A percentile compares a stretch with the other conserved stretches of the same genome.
Conservation (phyloP, 2,329 filamentous ascomycete species). For the Endocalyx cinctus region DNA sequence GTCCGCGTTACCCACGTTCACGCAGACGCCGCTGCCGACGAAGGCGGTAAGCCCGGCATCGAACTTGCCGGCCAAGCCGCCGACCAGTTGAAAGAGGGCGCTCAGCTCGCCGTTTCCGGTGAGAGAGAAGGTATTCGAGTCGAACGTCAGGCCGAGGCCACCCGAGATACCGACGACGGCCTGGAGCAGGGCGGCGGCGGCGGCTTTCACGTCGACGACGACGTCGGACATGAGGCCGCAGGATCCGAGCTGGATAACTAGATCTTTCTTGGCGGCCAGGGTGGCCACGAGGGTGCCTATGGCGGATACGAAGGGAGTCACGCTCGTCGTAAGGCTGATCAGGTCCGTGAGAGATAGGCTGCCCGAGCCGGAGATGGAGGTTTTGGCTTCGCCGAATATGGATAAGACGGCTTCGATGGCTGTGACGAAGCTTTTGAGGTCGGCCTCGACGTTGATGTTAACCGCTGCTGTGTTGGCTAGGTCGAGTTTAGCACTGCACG, state of each 20-base stretch:
- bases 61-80: constrained; percentile 21
- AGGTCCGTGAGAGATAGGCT: constrained; percentile 4
- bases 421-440: constrained; percentile 1
- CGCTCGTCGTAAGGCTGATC: constrained; percentile 2
- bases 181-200: constrained; percentile 3
- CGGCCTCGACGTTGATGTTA: constrained; percentile 3
- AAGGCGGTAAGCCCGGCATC: constrained; percentile 1
- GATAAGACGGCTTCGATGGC: constrained; percentile 2
- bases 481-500: constrained; percentile 1
- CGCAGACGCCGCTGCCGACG: no score
- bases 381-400: constrained; percentile 2
- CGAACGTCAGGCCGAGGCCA: constrained; percentile 11
- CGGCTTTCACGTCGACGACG: constrained; percentile 4
- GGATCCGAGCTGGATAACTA: constrained; percentile 3
- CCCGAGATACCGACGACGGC: constrained; percentile 7
- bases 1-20: no score
- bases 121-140: constrained; percentile 9
- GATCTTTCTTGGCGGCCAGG: constrained; percentile 5
- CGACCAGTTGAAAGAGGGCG: constrained; percentile 23
- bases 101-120: constrained; percentile 22
- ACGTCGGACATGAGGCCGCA: constrained; percentile 2
- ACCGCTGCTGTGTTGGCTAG: constrained; percentile 3
- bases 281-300: constrained; percentile 4
- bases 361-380: constrained; percentile 4
- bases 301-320: background rate